phyloP scores from a whole-genome alignment of 345 rosid species.

The Melastoma malabathricum region DNA sequence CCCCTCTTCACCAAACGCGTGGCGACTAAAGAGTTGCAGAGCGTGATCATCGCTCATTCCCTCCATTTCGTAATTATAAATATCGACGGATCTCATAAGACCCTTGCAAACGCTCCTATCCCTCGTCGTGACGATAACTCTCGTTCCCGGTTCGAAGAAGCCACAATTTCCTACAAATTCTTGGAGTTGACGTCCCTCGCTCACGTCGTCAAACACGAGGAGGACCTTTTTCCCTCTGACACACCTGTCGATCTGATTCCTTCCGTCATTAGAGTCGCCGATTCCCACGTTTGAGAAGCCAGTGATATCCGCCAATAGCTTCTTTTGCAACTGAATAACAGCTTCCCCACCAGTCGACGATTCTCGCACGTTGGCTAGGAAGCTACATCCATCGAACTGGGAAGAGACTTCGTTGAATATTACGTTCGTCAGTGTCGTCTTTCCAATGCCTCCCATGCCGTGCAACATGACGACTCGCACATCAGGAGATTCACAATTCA shows the following conservation, averaged over 20 bases:
- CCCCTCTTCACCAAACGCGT: slow-evolving; percentile 1
- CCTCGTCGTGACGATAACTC: slow-evolving; percentile 7
- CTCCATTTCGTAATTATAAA: not conserved
- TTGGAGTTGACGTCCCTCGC: slow-evolving; percentile 1
- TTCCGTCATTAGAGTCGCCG: not conserved
- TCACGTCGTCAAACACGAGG: slow-evolving; percentile 6
- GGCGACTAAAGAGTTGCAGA: slow-evolving; percentile 4
- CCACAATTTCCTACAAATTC: not conserved
- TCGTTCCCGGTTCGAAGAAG: not conserved
- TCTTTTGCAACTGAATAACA: not conserved
- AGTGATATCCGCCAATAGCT: not conserved
- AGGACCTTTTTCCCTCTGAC: not conserved
- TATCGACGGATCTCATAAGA: not conserved
- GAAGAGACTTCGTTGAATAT: slow-evolving; percentile 1
- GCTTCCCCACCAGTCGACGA: too few relatives aligned
- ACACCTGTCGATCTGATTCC: not conserved
- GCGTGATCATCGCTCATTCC: not conserved
- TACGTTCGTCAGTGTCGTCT: slow-evolving; percentile 1
- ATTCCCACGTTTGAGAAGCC: not conserved
- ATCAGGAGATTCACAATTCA: not conserved
- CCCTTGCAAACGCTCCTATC: not conserved
- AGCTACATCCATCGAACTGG: not conserved
- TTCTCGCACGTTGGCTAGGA: not conserved
- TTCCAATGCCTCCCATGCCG: slow-evolving; percentile 5
- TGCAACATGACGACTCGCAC: slow-evolving; percentile 1